Conservation (phyloP, 2,329 filamentous ascomycete species). For the Beauveria rudraprayagi region DNA sequence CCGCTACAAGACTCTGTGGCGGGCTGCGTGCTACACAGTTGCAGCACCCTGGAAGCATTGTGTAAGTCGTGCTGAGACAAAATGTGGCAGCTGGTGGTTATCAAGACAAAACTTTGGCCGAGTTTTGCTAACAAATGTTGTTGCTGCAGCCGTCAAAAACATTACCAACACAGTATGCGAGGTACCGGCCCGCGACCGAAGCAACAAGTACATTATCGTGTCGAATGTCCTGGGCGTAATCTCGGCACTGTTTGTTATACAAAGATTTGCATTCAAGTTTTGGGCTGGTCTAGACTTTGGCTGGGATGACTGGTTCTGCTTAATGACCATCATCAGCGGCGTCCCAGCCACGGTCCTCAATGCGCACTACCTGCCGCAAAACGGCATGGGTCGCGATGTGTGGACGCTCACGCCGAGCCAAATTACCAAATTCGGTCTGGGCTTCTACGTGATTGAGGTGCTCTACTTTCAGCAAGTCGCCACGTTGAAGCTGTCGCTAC, state of each 20-base stretch:
- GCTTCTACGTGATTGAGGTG: slow-evolving; percentile 27
- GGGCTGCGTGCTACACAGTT: background rate
- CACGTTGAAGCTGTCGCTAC: slow-evolving; percentile 31
- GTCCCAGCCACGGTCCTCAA: slow-evolving; percentile 19
- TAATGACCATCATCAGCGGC: slow-evolving; percentile 14
- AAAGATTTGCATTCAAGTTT: slow-evolving; percentile 25
- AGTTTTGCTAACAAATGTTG: background rate
- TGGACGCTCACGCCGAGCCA: slow-evolving; percentile 22
- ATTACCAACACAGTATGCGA: slow-evolving; percentile 15
- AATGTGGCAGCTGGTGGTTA: too few species aligned
- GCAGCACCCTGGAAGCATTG: background rate
- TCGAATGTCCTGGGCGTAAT: slow-evolving; percentile 22
- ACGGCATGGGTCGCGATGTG: slow-evolving; percentile 25
- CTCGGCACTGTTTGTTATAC: slow-evolving; percentile 24
- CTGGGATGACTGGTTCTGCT: slow-evolving; percentile 23
- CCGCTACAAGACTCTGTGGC: background rate
- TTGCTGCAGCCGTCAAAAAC: slow-evolving; percentile 8
- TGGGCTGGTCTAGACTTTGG: slow-evolving; percentile 22
- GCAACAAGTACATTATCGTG: slow-evolving; percentile 12
- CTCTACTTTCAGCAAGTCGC: slow-evolving; percentile 32
- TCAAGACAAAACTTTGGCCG: too few species aligned
- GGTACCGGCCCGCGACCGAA: slow-evolving; percentile 12
- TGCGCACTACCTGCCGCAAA: slow-evolving; percentile 16
- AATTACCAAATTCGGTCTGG: slow-evolving; percentile 20
- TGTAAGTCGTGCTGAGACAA: background rate